Percentiles rank a stretch among this genome's conserved stretches.
Evolutionary conservation across 345 rosid species (phyloP).

Genomic region (Geranium brycei): DNA sequence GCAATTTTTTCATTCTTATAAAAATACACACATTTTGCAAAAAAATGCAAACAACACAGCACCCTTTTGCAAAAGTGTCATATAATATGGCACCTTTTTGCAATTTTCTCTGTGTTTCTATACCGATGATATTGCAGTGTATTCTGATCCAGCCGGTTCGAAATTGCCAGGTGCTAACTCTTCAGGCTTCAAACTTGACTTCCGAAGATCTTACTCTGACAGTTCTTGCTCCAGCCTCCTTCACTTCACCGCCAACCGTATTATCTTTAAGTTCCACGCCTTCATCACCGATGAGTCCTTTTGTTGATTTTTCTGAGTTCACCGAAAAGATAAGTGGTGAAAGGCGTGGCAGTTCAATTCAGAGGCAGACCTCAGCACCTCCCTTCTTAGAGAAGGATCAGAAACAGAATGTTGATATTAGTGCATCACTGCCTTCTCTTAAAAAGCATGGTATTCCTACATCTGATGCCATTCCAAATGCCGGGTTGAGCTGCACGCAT

Average conservation of each 20-base stretch:
- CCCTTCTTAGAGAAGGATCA: constrained; percentile 12
- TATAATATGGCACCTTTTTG: too few species aligned
- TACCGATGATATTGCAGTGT: too few species aligned
- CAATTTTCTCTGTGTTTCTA: too few species aligned
- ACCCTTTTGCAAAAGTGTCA: too few species aligned
- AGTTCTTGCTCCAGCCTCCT: constrained; percentile 87
- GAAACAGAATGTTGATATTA: constrained; percentile 29
- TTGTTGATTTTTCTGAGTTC: constrained; percentile 50
- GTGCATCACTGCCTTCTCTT: constrained; percentile 20
- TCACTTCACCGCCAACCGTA: constrained; percentile 72
- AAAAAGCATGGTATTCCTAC: constrained; percentile 33
- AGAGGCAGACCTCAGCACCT: constrained; percentile 11
- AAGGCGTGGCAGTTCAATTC: constrained; percentile 18
- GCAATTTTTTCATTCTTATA: too few species aligned
- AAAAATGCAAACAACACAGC: too few species aligned
- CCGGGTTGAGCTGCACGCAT: constrained; percentile 69
- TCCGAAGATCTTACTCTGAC: constrained; percentile 81
- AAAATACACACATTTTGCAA: too few species aligned
- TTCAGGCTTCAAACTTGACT: constrained; percentile 91
- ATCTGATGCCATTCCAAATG: constrained; percentile 52
- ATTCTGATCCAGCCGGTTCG: too few species aligned
- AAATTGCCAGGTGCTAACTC: constrained; percentile 59
- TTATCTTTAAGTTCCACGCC: constrained; percentile 76
- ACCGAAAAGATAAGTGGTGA: constrained; percentile 37
- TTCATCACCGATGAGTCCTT: constrained; percentile 45